Conservation (phyloP, 1,139 yeast species). For the Pneumocystis murina region DNA sequence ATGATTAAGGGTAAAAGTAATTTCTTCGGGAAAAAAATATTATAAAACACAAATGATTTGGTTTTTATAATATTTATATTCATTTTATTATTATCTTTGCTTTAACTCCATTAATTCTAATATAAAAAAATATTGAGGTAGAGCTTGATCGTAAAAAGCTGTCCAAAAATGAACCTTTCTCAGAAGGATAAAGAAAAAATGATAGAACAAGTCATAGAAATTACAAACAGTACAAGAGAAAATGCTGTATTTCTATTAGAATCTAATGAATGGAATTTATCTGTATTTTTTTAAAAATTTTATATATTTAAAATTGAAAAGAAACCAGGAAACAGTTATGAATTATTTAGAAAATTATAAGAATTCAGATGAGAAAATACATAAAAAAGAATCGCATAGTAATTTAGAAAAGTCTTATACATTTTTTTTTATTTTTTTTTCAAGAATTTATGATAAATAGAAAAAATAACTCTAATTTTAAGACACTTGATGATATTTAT, state of each 20-base stretch:
- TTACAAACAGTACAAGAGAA: slow-evolving; percentile 32
- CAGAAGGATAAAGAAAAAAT: slow-evolving; percentile 16
- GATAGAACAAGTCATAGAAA: slow-evolving; percentile 40
- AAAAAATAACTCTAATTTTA: slow-evolving; percentile 21
- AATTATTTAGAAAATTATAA: slow-evolving; percentile 17
- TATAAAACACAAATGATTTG: background rate
- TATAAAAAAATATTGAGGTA: background rate
- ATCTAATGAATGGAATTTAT: slow-evolving; percentile 29
- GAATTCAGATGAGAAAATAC: slow-evolving; percentile 8
- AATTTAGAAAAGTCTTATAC: slow-evolving; percentile 7
- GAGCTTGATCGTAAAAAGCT: background rate
- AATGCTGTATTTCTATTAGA: slow-evolving; percentile 33
- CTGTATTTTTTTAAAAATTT: slow-evolving; percentile 16
- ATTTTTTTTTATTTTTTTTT: slow-evolving; percentile 6
- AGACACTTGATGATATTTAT: slow-evolving; percentile 35
- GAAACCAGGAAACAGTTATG: slow-evolving; percentile 17
- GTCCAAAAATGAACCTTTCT: background rate
- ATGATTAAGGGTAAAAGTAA: slow-evolving; percentile 14
- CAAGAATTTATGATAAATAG: slow-evolving; percentile 23
- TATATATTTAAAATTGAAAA: background rate
- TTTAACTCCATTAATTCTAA: background rate
- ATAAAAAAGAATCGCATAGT: slow-evolving; percentile 6
- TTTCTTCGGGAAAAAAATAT: background rate
- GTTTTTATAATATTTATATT: background rate
- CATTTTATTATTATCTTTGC: background rate